Evolutionary conservation across 2,329 filamentous ascomycete species (phyloP).

Genomic region (Achaetomium macrosporum): DNA sequence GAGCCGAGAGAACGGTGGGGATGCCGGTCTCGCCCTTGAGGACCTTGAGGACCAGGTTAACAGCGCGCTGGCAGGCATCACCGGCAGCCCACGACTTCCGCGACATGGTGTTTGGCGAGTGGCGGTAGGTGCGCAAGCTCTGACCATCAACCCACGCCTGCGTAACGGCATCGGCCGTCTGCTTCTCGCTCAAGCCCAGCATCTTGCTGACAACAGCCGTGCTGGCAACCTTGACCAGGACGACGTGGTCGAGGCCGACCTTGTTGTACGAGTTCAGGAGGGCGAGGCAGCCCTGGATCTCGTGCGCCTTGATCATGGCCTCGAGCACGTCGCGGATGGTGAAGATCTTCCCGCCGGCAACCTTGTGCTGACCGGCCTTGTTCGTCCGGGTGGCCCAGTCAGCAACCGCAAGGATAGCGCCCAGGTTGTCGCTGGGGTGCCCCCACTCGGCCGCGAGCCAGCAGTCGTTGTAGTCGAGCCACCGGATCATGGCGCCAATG

Average conservation of each 20-base stretch:
- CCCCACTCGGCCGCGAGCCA: constrained; percentile 99
- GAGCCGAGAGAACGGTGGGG: constrained; percentile 86
- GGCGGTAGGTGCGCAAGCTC: constrained; percentile 91
- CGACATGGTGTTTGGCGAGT: constrained; percentile 98
- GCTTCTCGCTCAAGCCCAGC: constrained; percentile 80
- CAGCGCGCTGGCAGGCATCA: constrained; percentile 92
- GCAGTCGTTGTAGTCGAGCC: constrained; percentile 99
- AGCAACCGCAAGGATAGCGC: constrained; percentile 90
- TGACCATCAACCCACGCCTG: constrained; percentile 98
- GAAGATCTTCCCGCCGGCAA: constrained; percentile 81
- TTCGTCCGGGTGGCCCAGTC: constrained; percentile 96
- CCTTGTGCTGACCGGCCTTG: constrained; percentile 61
- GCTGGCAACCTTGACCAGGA: constrained; percentile 95
- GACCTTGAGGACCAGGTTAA: constrained; percentile 87
- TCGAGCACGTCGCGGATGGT: constrained; percentile 88
- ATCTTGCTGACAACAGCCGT: constrained; percentile 93
- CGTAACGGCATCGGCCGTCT: constrained; percentile 91
- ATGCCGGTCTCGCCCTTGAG: constrained; percentile 86
- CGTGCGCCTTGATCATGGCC: constrained; percentile 98
- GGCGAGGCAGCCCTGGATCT: constrained; percentile 95
- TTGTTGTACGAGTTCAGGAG: constrained; percentile 99
- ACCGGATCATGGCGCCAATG: constrained; percentile 97
- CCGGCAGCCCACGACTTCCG: constrained; percentile 98
- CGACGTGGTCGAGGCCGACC: constrained; percentile 95
- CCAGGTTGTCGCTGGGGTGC: constrained; percentile 95